Evolutionary conservation across 2,329 filamentous ascomycete species (phyloP), one percentile per base, ranked within the genome.

Genomic region (Neonectria sp.): DNA sequence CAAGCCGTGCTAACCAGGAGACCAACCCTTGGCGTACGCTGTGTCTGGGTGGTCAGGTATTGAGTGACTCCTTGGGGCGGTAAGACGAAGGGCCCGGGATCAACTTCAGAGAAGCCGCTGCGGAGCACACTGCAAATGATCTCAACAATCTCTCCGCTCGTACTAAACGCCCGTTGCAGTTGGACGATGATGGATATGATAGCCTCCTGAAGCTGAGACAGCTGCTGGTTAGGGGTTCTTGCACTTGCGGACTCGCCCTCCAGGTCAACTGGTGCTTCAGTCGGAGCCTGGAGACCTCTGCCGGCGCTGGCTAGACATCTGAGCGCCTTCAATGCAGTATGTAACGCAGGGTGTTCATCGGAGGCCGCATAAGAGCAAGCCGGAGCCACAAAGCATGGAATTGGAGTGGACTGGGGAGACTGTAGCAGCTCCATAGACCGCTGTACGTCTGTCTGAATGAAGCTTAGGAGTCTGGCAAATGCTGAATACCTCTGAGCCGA

Each of bases 21-120:
- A 3, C 92, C 92, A 43, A 94, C 84, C 52, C 92, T 86, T 13
- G 91, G 91, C 11, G 88, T 92, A n/a, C 87, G 82, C 43, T 87
- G 80, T 2, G 81, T 84, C 25, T 90, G 87, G 58, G 86, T 87
- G 4, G 87, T 84, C 53, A 96, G 85, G 76, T 93, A 92, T 48
- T 89, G 85, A 12, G 90, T 88, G n/a, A 93, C 89, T 69, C 90
- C 85, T 1, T 86, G 82, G 0, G 92, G 85, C 3, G 91, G 87
- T 67, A 97, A 89, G 9, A 95, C 93, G 73, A 96, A 95, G 1
- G 93, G 92, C 0, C 93, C 93, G 3, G 92, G 89, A 29, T 90
- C 88, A 0, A 86, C 87, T 78, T 97, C 94, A 1, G 91, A 91
- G 75, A 95, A 95, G 0, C 94, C 94, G 24, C 90, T 88, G 46